A percentile compares a stretch with the other conserved stretches of the same genome.
Evolutionary conservation across 2,329 filamentous ascomycete species (phyloP).

Genomic region (Colletotrichum sp.): DNA sequence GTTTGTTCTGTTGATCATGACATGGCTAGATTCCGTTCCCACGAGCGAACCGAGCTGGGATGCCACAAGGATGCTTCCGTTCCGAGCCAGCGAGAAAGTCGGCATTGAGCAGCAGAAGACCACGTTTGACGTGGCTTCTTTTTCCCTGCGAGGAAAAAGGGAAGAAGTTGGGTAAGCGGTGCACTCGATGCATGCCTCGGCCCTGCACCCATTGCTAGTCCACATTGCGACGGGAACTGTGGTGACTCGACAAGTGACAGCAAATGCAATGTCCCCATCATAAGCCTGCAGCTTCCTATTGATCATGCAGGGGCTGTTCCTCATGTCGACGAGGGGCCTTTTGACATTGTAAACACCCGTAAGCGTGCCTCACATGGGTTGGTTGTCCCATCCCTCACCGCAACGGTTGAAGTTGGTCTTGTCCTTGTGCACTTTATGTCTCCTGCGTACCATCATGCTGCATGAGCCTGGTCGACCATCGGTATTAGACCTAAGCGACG

Average conservation of each 20-base stretch:
- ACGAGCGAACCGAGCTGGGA: neutral
- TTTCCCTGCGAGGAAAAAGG: neutral
- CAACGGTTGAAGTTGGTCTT: neutral
- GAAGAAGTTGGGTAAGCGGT: conserved; percentile 7
- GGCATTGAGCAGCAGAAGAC: neutral
- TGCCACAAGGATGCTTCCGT: neutral
- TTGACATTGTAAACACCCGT: neutral
- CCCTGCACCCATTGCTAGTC: neutral
- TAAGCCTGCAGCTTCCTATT: neutral
- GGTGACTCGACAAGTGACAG: neutral
- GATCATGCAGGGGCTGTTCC: conserved; percentile 4
- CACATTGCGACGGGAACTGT: neutral
- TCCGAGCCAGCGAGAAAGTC: neutral
- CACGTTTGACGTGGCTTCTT: neutral
- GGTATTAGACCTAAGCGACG: neutral
- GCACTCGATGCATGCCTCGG: conserved; percentile 14
- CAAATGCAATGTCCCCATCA: neutral
- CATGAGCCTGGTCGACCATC: neutral
- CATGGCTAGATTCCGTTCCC: neutral
- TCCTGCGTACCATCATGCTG: neutral
- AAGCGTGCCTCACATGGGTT: neutral
- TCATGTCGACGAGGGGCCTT: neutral
- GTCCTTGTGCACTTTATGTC: neutral
- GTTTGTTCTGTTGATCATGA: neutral
- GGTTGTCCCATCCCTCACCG: neutral